A percentile compares a stretch with the other conserved stretches of the same genome.
Conservation (phyloP, 2,329 filamentous ascomycete genomes). For the Ceratocystis eucalypticola region DNA sequence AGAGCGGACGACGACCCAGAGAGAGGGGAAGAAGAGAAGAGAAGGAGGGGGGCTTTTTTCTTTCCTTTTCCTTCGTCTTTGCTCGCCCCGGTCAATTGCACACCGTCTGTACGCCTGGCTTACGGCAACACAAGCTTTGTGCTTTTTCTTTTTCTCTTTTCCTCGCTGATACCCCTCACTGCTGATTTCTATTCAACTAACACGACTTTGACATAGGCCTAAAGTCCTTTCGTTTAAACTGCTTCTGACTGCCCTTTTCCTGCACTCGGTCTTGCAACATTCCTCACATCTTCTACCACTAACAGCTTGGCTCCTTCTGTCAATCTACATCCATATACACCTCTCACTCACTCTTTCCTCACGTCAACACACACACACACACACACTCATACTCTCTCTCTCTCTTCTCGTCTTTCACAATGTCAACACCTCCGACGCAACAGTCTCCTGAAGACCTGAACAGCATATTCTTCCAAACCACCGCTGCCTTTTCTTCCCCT, state of each 20-base stretch:
- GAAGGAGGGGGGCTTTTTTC: not conserved
- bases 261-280: not conserved
- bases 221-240: not conserved
- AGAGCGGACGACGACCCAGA: not conserved
- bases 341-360: not conserved
- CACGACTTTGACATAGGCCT: not conserved
- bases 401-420: not conserved
- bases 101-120: not conserved
- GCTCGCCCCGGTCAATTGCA: not conserved
- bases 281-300: not conserved
- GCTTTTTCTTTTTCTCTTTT: not conserved
- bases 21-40: not conserved
- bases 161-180: not conserved
- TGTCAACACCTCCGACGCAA: conserved; percentile 8
- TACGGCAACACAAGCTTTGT: not conserved
- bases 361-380: not conserved
- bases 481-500: not conserved
- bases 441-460: conserved; percentile 7
- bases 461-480: not conserved
- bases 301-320: not conserved
- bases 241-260: not conserved
- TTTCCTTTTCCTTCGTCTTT: not conserved
- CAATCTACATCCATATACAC: not conserved
- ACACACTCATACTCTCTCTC: not conserved
- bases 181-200: not conserved